Evolutionary conservation across 2,329 filamentous ascomycete species (phyloP).

Genomic region (Pleomassaria siparia): DNA sequence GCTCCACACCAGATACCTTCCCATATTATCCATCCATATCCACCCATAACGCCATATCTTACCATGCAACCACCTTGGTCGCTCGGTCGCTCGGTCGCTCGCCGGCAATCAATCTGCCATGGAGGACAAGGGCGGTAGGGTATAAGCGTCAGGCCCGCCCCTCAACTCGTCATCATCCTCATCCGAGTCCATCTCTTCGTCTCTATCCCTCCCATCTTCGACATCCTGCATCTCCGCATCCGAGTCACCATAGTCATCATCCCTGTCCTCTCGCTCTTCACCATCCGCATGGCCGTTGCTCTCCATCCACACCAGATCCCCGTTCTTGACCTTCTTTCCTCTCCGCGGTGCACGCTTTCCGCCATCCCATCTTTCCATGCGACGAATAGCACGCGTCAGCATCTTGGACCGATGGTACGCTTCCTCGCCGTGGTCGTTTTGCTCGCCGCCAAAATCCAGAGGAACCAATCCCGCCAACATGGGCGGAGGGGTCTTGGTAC

Average conservation of each 20-base stretch:
- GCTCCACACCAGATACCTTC: too few relatives aligned
- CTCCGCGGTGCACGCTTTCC: conserved; percentile 31
- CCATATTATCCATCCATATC: background rate
- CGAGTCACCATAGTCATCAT: conserved; percentile 22
- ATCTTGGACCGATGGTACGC: conserved; percentile 66
- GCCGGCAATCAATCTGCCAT: conserved; percentile 6
- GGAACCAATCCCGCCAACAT: conserved; percentile 60
- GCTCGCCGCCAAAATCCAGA: conserved; percentile 56
- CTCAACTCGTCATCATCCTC: conserved; percentile 40
- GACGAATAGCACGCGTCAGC: conserved; percentile 62
- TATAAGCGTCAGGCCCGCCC: conserved; percentile 13
- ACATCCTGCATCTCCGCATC: conserved; percentile 35
- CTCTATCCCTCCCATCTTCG: conserved; percentile 16
- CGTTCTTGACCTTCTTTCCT: conserved; percentile 22
- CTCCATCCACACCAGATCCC: conserved; percentile 10
- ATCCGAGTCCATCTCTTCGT: conserved; percentile 21
- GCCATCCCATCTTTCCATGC: conserved; percentile 70
- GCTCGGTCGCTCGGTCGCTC: too few relatives aligned
- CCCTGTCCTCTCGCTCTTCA: conserved; percentile 34
- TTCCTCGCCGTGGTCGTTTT: conserved; percentile 78
- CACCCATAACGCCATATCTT: background rate
- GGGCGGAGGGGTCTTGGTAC: conserved; percentile 33
- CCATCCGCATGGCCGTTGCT: conserved; percentile 14
- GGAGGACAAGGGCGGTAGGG: conserved; percentile 20
- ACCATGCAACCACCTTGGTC: background rate